phyloP scores from a whole-genome alignment of 1,284 basidiomycete genomes.

The Naganishia liquefaciens region DNA sequence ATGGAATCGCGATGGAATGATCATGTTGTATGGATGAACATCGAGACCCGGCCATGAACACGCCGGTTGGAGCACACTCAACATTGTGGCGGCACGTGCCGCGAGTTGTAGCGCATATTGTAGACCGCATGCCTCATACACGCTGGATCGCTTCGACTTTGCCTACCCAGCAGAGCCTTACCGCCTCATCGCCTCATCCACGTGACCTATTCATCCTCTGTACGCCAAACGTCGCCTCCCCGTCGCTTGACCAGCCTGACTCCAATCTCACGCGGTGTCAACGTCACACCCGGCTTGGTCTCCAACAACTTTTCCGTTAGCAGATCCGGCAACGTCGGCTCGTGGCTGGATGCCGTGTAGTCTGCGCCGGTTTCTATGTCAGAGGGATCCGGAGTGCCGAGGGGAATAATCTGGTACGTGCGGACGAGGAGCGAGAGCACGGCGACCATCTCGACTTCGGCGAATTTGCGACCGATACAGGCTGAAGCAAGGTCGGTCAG shows the following conservation, averaged over 20 bases:
- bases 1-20: too few relatives aligned
- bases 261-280: slow-evolving; percentile 28
- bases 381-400: not conserved
- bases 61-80: too few relatives aligned
- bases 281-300: slow-evolving; percentile 28
- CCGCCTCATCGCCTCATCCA: too few relatives aligned
- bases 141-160: too few relatives aligned
- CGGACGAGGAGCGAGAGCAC: slow-evolving; percentile 30
- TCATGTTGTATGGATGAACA: too few relatives aligned
- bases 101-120: too few relatives aligned
- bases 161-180: too few relatives aligned
- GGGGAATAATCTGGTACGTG: slow-evolving; percentile 13
- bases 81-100: too few relatives aligned
- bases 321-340: slow-evolving; percentile 9
- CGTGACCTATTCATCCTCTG: not conserved
- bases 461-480: slow-evolving; percentile 33
- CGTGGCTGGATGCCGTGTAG: not conserved
- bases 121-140: too few relatives aligned
- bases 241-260: slow-evolving; percentile 24
- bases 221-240: slow-evolving; percentile 8
- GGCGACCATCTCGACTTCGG: slow-evolving; percentile 33
- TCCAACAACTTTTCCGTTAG: slow-evolving; percentile 26
- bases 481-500: slow-evolving; percentile 12
- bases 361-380: not conserved
- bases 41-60: too few relatives aligned